These are phyloP conservation scores for Fraxinus greggii DNA, from an alignment of 305 asterid genomes.

Conservation along the genomic window DNA sequence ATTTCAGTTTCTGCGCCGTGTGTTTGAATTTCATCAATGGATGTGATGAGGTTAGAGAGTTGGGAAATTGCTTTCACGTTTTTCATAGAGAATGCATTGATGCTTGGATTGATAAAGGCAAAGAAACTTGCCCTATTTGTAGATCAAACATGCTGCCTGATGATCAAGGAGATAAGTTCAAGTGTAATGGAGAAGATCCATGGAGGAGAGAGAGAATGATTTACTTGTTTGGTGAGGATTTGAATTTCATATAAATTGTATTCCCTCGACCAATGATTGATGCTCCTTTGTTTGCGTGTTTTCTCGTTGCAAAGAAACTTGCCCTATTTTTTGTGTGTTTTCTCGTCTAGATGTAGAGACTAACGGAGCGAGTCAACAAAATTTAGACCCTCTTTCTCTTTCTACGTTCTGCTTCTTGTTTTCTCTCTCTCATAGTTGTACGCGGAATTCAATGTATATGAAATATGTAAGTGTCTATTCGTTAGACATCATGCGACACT, in stretches of 20 bases:
- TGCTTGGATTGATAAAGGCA: conserved; percentile 33
- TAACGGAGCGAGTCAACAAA: too few species aligned
- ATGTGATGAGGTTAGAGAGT: conserved; percentile 22
- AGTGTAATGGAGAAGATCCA: conserved; percentile 19
- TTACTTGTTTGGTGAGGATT: not conserved
- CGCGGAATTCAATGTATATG: too few species aligned
- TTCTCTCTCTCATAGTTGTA: too few species aligned
- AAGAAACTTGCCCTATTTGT: conserved; percentile 35
- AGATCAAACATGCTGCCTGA: conserved; percentile 8
- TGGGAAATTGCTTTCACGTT: conserved; percentile 31
- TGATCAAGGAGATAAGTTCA: conserved; percentile 22
- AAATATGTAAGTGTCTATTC: too few species aligned
- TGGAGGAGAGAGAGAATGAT: not conserved
- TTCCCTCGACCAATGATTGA: not conserved
- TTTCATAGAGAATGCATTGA: conserved; percentile 36
- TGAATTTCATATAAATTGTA: not conserved
- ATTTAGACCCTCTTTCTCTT: too few species aligned
- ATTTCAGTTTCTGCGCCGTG: conserved; percentile 22
- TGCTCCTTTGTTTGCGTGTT: too few species aligned
- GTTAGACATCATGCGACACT: too few species aligned
- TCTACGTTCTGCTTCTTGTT: too few species aligned
- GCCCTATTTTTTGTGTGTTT: too few species aligned
- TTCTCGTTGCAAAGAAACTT: too few species aligned
- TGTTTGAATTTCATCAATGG: conserved; percentile 27
- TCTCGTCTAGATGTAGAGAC: too few species aligned